Percentiles rank a stretch among this genome's conserved stretches.
phyloP scores from a whole-genome alignment of 208 protist genomes.

The Naegleria gruberi region DNA sequence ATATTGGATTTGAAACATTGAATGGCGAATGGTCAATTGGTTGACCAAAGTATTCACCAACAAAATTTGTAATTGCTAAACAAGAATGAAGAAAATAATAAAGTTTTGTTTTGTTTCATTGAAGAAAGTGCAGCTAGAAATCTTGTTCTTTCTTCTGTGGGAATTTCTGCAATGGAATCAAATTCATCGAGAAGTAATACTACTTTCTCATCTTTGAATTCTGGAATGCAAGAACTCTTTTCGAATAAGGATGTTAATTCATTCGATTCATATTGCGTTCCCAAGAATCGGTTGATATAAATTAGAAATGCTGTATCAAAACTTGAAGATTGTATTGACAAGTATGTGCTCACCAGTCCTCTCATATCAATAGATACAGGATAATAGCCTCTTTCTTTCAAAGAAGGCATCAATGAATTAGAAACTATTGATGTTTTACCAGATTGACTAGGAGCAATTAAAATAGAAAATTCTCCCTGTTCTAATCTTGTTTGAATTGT shows the following conservation, averaged over 20 bases:
- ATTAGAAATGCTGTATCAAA: neutral
- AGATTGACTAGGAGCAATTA: conserved; percentile 3
- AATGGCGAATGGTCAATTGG: neutral
- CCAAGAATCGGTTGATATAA: neutral
- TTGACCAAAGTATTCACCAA: neutral
- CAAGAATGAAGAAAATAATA: neutral
- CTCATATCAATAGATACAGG: neutral
- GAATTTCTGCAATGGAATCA: neutral
- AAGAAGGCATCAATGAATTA: neutral
- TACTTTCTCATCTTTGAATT: neutral
- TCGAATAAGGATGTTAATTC: neutral
- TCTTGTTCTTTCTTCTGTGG: neutral
- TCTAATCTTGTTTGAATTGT: neutral
- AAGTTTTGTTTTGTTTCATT: neutral
- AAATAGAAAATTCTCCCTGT: neutral
- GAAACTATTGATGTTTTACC: neutral
- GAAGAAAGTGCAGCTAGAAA: neutral
- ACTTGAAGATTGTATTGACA: neutral
- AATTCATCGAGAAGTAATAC: neutral
- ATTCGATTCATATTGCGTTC: neutral
- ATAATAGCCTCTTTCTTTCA: neutral
- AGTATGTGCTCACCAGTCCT: neutral
- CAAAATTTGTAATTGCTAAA: neutral
- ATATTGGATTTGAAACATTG: neutral
- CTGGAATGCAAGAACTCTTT: neutral